phyloP scores from a whole-genome alignment of 2,329 filamentous ascomycete species.

The Fusarium brachygibbosum region DNA sequence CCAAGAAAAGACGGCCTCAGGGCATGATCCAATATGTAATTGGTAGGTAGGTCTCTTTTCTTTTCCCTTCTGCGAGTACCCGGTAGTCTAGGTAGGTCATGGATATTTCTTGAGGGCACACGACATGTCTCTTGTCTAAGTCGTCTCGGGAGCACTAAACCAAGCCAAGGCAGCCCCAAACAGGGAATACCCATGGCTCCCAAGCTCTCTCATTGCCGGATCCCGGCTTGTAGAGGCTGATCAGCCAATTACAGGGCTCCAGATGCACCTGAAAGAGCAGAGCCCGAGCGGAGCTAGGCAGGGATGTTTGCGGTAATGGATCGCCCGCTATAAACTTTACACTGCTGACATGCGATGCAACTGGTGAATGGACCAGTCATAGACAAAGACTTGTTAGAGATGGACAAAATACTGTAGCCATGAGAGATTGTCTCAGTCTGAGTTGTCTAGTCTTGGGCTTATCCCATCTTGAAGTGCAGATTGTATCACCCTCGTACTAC shows the following conservation, averaged over 20 bases:
- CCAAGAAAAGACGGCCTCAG: slow-evolving; percentile 6
- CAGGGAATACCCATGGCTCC: slow-evolving; percentile 25
- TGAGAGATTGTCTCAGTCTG: background rate
- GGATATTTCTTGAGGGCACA: slow-evolving; percentile 25
- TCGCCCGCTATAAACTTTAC: slow-evolving; percentile 32
- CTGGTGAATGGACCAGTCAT: slow-evolving; percentile 28
- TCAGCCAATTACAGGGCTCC: slow-evolving; percentile 17
- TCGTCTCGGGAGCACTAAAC: slow-evolving; percentile 17
- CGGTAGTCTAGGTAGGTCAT: slow-evolving; percentile 8
- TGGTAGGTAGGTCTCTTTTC: slow-evolving; percentile 12
- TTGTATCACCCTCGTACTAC: slow-evolving; percentile 6
- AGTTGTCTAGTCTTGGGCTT: slow-evolving; percentile 2
- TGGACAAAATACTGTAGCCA: slow-evolving; percentile 15
- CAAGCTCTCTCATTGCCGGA: slow-evolving; percentile 29
- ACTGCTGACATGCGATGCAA: slow-evolving; percentile 22
- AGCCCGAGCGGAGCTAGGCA: slow-evolving; percentile 19
- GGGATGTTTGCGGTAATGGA: slow-evolving; percentile 17
- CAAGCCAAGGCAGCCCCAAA: slow-evolving; percentile 14
- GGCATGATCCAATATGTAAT: slow-evolving; percentile 5
- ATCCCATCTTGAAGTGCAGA: slow-evolving; percentile 4
- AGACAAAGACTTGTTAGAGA: background rate
- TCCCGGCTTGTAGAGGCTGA: slow-evolving; percentile 22
- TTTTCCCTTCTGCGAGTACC: slow-evolving; percentile 11
- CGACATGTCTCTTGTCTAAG: slow-evolving; percentile 36
- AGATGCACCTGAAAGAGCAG: slow-evolving; percentile 18